Base-by-base conservation (phyloP, 139 green algal species). In the Deuterostichococcus epilithicus region DNA sequence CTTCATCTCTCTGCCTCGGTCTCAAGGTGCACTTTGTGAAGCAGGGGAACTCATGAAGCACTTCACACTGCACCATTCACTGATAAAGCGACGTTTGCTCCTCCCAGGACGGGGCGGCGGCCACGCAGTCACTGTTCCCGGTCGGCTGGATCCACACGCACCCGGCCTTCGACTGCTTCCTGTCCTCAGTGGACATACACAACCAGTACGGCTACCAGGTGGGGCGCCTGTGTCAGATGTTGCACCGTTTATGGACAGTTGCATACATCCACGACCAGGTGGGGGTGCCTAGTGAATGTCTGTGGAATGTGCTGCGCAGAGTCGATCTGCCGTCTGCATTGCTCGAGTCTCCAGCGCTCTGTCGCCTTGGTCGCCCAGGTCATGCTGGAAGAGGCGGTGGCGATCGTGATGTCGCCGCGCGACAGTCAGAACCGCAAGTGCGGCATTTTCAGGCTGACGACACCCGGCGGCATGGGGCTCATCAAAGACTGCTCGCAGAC, bases 111-210 rank as follows among this genome's bases (percentile, higher is more conserved):
- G 30, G 65, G 2, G 66, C 67, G 35, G 71, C 88, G 68, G 87
- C 88, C 66, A 79, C 72, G 59, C 78, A 83, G 39, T 84, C 86
- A 60, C 81, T 97, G 42, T 97, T 95, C 84, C 89, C 94, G 23
- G 76, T 99, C 38, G 94, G 95, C 58, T 98, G 95, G 95, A 97
- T 98, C 75, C 95, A 98, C 87, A 99, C 95, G 2, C 95, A 99
- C 86, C 95, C 95, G 35, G 93, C 92, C 30, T 92, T 97, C 85
- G 92, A 92, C 25, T 99, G 95, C 87, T 99, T 99, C 87, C 87
- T 99, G 70, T 97, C 92, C 0, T 95, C 87, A 5, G 87, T 99
- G 23, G 95, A 99, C 76, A 83, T 99, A 1, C 95, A 99, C 88
- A 99, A 95, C 0, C 91, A 96, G 65, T 93, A 84, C 68, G 86